Evolutionary conservation across 331 rosid species (phyloP).

Genomic region (Rhamnella rubrinervis): DNA sequence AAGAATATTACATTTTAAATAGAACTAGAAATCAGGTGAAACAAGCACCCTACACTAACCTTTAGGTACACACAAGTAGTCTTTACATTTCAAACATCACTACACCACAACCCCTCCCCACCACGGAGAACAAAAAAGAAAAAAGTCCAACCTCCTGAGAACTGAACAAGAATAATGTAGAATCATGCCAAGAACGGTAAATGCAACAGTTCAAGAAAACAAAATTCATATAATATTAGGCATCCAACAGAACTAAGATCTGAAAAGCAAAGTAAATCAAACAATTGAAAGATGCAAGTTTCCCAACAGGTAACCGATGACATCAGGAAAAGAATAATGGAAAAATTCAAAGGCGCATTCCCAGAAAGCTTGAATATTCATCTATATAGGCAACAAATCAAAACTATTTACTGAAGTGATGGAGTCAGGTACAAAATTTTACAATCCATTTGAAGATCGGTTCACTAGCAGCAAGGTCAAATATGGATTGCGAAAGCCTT

Average conservation of each 20-base stretch:
- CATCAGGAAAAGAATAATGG: background rate
- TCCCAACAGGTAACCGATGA: slow-evolving; percentile 23
- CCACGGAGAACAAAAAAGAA: background rate
- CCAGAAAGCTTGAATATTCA: background rate
- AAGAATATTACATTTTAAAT: background rate
- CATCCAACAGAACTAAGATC: slow-evolving; percentile 8
- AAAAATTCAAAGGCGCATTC: background rate
- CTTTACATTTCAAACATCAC: background rate
- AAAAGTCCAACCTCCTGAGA: slow-evolving; percentile 1
- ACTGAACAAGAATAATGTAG: background rate
- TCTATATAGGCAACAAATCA: background rate
- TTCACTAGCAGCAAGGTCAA: slow-evolving; percentile 29
- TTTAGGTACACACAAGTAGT: background rate
- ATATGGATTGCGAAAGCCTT: slow-evolving; percentile 14
- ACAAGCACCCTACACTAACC: background rate
- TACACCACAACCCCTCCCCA: background rate
- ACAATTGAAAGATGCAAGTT: slow-evolving; percentile 45
- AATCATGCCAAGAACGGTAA: slow-evolving; percentile 7
- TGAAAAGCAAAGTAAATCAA: slow-evolving; percentile 4
- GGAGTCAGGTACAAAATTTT: background rate
- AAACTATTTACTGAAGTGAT: slow-evolving; percentile 9
- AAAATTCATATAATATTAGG: background rate
- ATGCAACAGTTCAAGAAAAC: slow-evolving; percentile 25
- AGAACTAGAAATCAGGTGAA: slow-evolving; percentile 1
- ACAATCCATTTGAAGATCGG: slow-evolving; percentile 30